phyloP scores from a whole-genome alignment of 1,284 basidiomycete species.

The Ustilago lituana region DNA sequence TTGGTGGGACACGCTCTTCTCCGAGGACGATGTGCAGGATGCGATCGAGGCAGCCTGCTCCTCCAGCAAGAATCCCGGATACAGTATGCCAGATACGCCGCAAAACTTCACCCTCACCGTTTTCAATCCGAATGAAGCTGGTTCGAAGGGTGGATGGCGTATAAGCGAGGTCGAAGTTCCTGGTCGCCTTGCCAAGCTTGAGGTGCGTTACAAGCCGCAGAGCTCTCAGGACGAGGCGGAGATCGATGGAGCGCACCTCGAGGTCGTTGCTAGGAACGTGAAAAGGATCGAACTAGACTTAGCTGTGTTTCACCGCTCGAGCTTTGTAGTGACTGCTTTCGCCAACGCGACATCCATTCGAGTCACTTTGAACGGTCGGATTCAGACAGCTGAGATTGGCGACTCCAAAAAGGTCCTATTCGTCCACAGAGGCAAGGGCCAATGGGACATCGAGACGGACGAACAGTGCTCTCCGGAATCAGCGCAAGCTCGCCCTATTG shows the following conservation, averaged over 20 bases:
- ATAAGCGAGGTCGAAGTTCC: conserved; percentile 73
- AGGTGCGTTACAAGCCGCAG: conserved; percentile 12
- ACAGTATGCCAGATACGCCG: conserved; percentile 24
- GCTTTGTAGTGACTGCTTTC: not conserved
- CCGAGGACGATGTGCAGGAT: conserved; percentile 71
- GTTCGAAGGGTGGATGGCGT: conserved; percentile 75
- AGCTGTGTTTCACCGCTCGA: conserved; percentile 3
- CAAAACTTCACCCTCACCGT: conserved; percentile 75
- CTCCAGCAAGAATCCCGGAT: conserved; percentile 16
- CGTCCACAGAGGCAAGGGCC: not conserved
- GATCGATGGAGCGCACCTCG: not conserved
- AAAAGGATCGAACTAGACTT: conserved; percentile 19
- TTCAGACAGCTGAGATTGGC: not conserved
- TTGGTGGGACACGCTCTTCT: conserved; percentile 76
- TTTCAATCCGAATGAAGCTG: conserved; percentile 74
- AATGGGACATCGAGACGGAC: not conserved
- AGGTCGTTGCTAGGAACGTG: conserved; percentile 1
- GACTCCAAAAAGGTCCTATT: conserved; percentile 2
- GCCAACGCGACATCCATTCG: conserved; percentile 1
- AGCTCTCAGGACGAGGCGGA: not conserved
- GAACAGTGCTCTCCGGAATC: not conserved
- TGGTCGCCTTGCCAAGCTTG: conserved; percentile 68
- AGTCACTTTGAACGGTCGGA: conserved; percentile 3
- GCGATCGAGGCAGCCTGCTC: conserved; percentile 68
- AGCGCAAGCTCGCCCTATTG: conserved; percentile 20